These are phyloP conservation scores for Cercophora samala DNA, from an alignment of 495 filamentous ascomycete species.

Conservation along the genomic window DNA sequence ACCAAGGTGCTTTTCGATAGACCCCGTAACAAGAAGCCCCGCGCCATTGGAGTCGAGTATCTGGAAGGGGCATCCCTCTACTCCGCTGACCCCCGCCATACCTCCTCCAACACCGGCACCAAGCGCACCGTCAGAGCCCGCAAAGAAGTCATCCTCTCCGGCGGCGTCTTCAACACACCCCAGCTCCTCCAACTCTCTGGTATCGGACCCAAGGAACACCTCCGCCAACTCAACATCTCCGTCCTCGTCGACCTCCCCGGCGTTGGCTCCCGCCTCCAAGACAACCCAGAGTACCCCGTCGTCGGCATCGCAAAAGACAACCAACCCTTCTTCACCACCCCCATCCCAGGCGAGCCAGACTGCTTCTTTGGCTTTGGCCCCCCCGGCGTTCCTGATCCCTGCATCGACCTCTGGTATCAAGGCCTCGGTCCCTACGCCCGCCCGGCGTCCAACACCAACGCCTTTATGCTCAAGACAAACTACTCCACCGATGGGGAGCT, in stretches of 20 bases:
- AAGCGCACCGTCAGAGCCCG: conserved; percentile 9
- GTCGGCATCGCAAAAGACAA: conserved; percentile 19
- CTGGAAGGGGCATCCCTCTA: conserved; percentile 58
- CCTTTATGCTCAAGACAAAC: conserved; percentile 18
- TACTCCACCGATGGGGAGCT: conserved; percentile 16
- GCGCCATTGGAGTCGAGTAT: conserved; percentile 59
- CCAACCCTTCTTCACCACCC: conserved; percentile 7
- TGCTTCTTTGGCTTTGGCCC: conserved; percentile 26
- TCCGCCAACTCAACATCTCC: conserved; percentile 34
- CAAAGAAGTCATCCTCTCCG: conserved; percentile 43
- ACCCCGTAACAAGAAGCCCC: conserved; percentile 38
- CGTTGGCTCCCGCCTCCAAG: conserved; percentile 60
- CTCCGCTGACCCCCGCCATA: conserved; percentile 49
- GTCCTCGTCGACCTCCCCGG: conserved; percentile 51
- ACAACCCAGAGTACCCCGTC: conserved; percentile 54
- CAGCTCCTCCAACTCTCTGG: conserved; percentile 48
- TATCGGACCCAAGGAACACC: conserved; percentile 14
- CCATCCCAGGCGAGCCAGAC: conserved; percentile 9
- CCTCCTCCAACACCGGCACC: conserved; percentile 8
- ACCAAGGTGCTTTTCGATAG: conserved; percentile 55
- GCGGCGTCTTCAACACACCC: conserved; percentile 42
- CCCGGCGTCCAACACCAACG: conserved; percentile 17
- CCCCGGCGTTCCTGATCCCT: conserved; percentile 15
- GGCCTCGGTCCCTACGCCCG: conserved; percentile 20
- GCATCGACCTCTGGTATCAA: conserved; percentile 14